A percentile compares a stretch with the other conserved stretches of the same genome.
phyloP scores from a whole-genome alignment of 2,329 filamentous ascomycete species.

The Cladophialophora immunda region DNA sequence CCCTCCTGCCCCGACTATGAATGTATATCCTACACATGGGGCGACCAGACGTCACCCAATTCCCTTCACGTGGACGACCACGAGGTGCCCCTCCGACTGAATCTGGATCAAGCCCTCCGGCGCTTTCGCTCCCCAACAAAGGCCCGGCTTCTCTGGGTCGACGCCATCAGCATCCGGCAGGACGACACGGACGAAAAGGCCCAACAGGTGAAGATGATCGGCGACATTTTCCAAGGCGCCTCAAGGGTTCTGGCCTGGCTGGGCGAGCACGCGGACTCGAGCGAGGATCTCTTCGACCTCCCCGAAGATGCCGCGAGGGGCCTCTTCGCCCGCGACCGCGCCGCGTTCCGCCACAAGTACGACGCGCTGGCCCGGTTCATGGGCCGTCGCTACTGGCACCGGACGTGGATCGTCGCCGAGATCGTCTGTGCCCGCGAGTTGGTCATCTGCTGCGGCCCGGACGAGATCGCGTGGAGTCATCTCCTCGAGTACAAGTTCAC shows the following conservation, averaged over 20 bases:
- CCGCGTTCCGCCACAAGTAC: constrained; percentile 7
- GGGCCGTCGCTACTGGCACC: constrained; percentile 8
- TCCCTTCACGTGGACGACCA: not conserved
- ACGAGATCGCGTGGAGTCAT: constrained; percentile 1
- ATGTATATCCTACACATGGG: constrained; percentile 6
- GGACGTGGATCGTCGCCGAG: constrained; percentile 8
- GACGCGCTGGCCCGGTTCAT: not conserved
- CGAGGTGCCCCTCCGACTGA: not conserved
- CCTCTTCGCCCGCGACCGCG: constrained; percentile 1
- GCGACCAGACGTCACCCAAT: not conserved
- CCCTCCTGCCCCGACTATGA: not conserved
- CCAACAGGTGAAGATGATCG: constrained; percentile 3
- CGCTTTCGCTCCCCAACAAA: not conserved
- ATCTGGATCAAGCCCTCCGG: not conserved
- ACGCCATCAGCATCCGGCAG: not conserved
- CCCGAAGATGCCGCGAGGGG: not conserved
- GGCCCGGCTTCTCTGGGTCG: not conserved
- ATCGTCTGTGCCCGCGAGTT: constrained; percentile 10
- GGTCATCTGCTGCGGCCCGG: constrained; percentile 1
- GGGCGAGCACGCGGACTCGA: constrained; percentile 1
- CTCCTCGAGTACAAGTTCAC: constrained; percentile 8
- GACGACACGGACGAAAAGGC: not conserved
- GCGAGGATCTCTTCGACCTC: not conserved
- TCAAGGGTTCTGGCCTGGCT: not conserved
- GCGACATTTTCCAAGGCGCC: not conserved